phyloP scores from a whole-genome alignment of 208 protist genomes.

The Crithidia sp. region DNA sequence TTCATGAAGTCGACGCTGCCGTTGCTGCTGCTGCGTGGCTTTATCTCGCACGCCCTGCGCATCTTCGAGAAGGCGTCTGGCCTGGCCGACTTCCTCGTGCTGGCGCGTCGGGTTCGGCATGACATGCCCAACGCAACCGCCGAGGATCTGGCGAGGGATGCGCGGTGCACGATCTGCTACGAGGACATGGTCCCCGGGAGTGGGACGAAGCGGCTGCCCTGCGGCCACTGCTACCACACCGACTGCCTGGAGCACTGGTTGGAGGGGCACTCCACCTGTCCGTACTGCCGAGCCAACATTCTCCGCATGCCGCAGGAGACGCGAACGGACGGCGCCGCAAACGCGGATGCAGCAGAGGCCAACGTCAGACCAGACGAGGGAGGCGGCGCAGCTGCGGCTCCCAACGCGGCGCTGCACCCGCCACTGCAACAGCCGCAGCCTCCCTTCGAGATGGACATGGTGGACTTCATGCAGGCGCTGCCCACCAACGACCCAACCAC shows the following conservation, averaged over 20 bases:
- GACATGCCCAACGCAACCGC: slow-evolving; percentile 49
- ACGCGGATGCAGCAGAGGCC: neutral
- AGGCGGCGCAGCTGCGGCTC: neutral
- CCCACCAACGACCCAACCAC: neutral
- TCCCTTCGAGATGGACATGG: neutral
- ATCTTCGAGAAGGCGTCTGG: slow-evolving; percentile 43
- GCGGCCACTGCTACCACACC: slow-evolving; percentile 87
- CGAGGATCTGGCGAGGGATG: slow-evolving; percentile 61
- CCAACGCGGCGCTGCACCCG: neutral
- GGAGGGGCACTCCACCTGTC: slow-evolving; percentile 78
- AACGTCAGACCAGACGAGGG: no score
- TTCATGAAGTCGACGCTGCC: slow-evolving; percentile 44
- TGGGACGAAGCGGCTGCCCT: slow-evolving; percentile 68
- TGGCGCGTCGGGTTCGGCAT: slow-evolving; percentile 40
- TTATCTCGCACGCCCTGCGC: slow-evolving; percentile 37
- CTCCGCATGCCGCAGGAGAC: slow-evolving; percentile 29
- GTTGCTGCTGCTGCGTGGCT: slow-evolving; percentile 57
- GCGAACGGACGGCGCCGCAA: no score
- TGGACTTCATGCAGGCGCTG: neutral
- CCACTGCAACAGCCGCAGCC: neutral
- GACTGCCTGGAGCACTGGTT: slow-evolving; percentile 81
- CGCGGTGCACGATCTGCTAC: slow-evolving; percentile 86
- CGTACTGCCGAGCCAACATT: slow-evolving; percentile 81
- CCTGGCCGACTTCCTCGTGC: slow-evolving; percentile 47
- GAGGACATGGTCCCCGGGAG: slow-evolving; percentile 70